Evolutionary conservation across 164 flowering plant species (phyloP), one percentile per base, ranked within the genome.

Genomic region (Macadamia integrifolia): DNA sequence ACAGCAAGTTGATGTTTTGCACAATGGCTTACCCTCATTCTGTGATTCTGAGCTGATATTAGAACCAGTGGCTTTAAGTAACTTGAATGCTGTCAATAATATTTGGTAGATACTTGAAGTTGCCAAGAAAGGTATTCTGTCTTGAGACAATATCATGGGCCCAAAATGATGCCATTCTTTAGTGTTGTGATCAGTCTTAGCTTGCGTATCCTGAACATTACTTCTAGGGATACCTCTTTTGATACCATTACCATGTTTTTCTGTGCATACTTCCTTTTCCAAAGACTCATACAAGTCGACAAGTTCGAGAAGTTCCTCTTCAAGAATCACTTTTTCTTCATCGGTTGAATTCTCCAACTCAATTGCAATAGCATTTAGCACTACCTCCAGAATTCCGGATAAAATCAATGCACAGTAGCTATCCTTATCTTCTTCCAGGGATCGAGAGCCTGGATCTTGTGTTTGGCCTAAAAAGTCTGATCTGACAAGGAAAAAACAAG

Each of bases 321-420:
- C 88, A 63, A 85, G 83, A 52, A 80, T 85, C 29, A 50, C 69
- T 72, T 78, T 85, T 57, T 74, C 76, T n/a, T 28, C 57, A 56
- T 75, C 87, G 55, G 67, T 72, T 61, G 82, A 83, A 77, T 83
- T 88, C 80, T 84, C 90, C 77, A 84, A 61, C 65, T 90, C 90
- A 17, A 69, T 58, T 44, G 79, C 85, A 60, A 85, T 76, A 23
- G 56, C 68, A 77, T 92, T 92, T 75, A 90, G 60, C 49, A 90
- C 11, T 43, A 86, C 92, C 77, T 92, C 88, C 66, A 86, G 43
- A 48, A 88, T 83, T 56, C 98, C 92, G 6, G 75, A 78, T 74
- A 87, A 80, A 80, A 92, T 69, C 65, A 75, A 71, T 71, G 85
- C 77, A 73, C 75, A 76, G 59, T 64, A 81, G 64, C 67, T 82